A percentile compares a stretch with the other conserved stretches of the same genome.
Conservation (phyloP, 2,329 filamentous ascomycete genomes). For the Epichloe bromicola region DNA sequence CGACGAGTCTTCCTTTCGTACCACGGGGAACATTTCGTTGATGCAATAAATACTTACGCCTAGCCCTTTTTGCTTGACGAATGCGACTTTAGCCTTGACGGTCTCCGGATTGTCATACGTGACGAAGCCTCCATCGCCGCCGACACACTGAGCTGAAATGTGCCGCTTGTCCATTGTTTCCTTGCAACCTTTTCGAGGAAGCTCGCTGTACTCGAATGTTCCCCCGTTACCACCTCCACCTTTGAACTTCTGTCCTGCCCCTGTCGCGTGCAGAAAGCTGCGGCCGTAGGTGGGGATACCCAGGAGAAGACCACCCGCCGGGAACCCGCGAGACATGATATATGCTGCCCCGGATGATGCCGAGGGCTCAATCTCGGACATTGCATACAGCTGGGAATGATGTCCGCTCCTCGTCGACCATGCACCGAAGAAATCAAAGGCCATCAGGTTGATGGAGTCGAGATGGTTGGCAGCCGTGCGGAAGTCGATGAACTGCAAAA, state of each 20-base stretch:
- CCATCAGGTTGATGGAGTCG: slow-evolving; percentile 66
- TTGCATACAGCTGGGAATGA: slow-evolving; percentile 60
- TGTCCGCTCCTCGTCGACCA: slow-evolving; percentile 59
- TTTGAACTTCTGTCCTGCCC: slow-evolving; percentile 49
- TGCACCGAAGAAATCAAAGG: slow-evolving; percentile 65
- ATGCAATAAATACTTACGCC: too few species aligned
- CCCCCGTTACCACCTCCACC: slow-evolving; percentile 22
- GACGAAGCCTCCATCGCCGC: slow-evolving; percentile 64
- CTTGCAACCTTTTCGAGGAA: slow-evolving; percentile 48
- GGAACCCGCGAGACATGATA: slow-evolving; percentile 52
- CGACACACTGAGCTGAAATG: slow-evolving; percentile 59
- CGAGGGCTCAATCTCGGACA: slow-evolving; percentile 47
- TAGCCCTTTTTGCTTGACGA: too few species aligned
- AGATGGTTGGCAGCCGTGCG: slow-evolving; percentile 48
- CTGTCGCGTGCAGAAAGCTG: slow-evolving; percentile 54
- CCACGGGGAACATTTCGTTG: too few species aligned
- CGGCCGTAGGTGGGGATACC: slow-evolving; percentile 66
- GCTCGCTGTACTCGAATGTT: slow-evolving; percentile 39
- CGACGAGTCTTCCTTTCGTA: too few species aligned
- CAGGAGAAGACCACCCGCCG: slow-evolving; percentile 57
- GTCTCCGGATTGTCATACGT: slow-evolving; percentile 34
- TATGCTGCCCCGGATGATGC: slow-evolving; percentile 55
- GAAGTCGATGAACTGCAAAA: slow-evolving; percentile 58
- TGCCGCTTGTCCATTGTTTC: slow-evolving; percentile 55
- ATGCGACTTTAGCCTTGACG: too few species aligned